Percentiles rank a stretch among this genome's conserved stretches.
These are phyloP conservation scores for Apostasia ramifera DNA, from an alignment of 106 monocot genomes.

Conservation along the genomic window DNA sequence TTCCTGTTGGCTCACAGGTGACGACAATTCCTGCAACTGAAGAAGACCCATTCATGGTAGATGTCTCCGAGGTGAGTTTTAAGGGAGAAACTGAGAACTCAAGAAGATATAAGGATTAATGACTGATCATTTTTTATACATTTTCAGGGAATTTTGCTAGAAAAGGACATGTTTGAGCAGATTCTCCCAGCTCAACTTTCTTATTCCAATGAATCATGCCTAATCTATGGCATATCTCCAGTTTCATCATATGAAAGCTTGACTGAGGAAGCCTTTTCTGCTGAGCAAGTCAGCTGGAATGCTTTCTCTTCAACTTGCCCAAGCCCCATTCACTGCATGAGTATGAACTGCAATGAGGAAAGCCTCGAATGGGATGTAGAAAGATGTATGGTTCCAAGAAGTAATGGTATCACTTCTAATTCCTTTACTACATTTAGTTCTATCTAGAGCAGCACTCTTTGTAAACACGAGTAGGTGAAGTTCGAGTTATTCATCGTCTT, in stretches of 20 bases:
- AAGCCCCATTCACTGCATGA: slow-evolving; percentile 1
- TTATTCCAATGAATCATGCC: slow-evolving; percentile 5
- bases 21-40: slow-evolving; percentile 3
- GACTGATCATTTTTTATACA: background rate
- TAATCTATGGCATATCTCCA: slow-evolving; percentile 4
- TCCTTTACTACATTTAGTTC: too few relatives aligned
- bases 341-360: slow-evolving; percentile 1
- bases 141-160: slow-evolving; percentile 1
- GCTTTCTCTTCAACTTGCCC: background rate
- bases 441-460: too few relatives aligned
- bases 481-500: too few relatives aligned
- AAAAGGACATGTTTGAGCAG: slow-evolving; percentile 1
- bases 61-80: background rate
- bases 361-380: slow-evolving; percentile 2
- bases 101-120: background rate
- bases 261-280: background rate
- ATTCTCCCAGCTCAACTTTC: background rate
- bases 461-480: too few relatives aligned
- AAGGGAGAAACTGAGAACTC: background rate
- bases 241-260: slow-evolving; percentile 7
- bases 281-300: background rate
- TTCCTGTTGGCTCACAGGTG: background rate
- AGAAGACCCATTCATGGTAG: background rate
- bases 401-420: background rate
- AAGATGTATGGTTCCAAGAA: background rate